phyloP scores from a whole-genome alignment of 2,329 filamentous ascomycete species.

The Botrytis paeoniae region DNA sequence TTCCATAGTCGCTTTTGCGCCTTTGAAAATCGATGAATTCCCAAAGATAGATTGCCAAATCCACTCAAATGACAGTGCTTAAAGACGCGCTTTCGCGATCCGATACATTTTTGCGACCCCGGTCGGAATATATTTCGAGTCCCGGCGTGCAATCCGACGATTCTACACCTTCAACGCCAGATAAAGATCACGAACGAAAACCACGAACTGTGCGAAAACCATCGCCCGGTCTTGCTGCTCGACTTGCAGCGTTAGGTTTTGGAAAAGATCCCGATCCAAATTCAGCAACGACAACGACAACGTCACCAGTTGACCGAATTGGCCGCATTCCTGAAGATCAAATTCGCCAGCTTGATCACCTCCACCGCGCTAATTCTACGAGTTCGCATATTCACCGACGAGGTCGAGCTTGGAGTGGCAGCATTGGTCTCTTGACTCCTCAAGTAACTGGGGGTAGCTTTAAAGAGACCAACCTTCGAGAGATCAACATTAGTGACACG shows the following conservation, averaged over 20 bases:
- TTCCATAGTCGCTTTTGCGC: slow-evolving; percentile 17
- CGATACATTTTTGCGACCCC: slow-evolving; percentile 26
- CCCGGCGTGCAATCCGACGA: slow-evolving; percentile 18
- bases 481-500: slow-evolving; percentile 28
- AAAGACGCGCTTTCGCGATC: slow-evolving; percentile 26
- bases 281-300: slow-evolving; percentile 21
- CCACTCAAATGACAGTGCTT: slow-evolving; percentile 26
- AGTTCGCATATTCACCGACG: slow-evolving; percentile 56
- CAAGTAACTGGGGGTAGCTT: slow-evolving; percentile 35
- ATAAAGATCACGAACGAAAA: slow-evolving; percentile 28
- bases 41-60: slow-evolving; percentile 13
- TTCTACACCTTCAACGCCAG: slow-evolving; percentile 23
- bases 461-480: slow-evolving; percentile 24
- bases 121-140: slow-evolving; percentile 20
- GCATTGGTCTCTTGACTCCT: slow-evolving; percentile 42
- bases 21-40: slow-evolving; percentile 15
- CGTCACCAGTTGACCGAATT: slow-evolving; percentile 47
- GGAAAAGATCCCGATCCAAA: slow-evolving; percentile 39
- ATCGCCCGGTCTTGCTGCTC: slow-evolving; percentile 61
- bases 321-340: slow-evolving; percentile 70
- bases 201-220: slow-evolving; percentile 49
- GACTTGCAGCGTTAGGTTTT: slow-evolving; percentile 63
- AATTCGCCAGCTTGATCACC: slow-evolving; percentile 65
- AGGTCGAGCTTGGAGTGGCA: slow-evolving; percentile 70
- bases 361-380: slow-evolving; percentile 56